A percentile compares a stretch with the other conserved stretches of the same genome.
Evolutionary conservation across 2,329 filamentous ascomycete genomes (phyloP).

Genomic region (Incumbomyces lentus): DNA sequence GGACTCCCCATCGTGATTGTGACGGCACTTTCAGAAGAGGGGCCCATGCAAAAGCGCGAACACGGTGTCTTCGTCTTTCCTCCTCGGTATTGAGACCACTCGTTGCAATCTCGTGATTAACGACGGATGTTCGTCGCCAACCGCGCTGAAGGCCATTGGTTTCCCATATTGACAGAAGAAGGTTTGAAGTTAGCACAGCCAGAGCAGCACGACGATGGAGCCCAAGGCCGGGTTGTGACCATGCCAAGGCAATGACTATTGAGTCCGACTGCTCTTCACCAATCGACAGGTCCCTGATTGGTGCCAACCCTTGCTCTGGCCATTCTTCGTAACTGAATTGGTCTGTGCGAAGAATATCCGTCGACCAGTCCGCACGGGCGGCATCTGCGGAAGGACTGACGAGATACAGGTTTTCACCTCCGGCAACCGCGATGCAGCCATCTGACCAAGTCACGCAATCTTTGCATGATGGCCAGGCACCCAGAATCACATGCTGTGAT

Average conservation of each 20-base stretch:
- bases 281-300: conserved; percentile 41
- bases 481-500: conserved; percentile 16
- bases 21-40: conserved; percentile 9
- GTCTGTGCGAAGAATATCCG: conserved; percentile 38
- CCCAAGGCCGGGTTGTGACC: conserved; percentile 48
- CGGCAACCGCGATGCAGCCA: conserved; percentile 48
- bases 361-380: conserved; percentile 25
- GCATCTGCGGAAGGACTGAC: conserved; percentile 12
- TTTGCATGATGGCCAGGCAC: conserved; percentile 41
- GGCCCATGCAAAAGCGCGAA: conserved; percentile 36
- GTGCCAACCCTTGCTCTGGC: conserved; percentile 36
- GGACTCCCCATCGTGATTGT: conserved; percentile 25
- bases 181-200: conserved; percentile 46
- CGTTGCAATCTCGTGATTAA: conserved; percentile 33
- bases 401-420: conserved; percentile 43
- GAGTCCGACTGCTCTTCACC: conserved; percentile 50
- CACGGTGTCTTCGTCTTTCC: conserved; percentile 14
- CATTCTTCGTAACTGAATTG: conserved; percentile 44
- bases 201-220: conserved; percentile 45
- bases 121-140: conserved; percentile 44
- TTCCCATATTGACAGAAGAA: conserved; percentile 48
- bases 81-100: neutral
- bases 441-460: conserved; percentile 49
- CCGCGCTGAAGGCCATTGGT: conserved; percentile 34
- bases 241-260: conserved; percentile 39